Evolutionary conservation across 371 early-diverging fungal genomes (phyloP).

Genomic region (Syncephalastrum racemosum): DNA sequence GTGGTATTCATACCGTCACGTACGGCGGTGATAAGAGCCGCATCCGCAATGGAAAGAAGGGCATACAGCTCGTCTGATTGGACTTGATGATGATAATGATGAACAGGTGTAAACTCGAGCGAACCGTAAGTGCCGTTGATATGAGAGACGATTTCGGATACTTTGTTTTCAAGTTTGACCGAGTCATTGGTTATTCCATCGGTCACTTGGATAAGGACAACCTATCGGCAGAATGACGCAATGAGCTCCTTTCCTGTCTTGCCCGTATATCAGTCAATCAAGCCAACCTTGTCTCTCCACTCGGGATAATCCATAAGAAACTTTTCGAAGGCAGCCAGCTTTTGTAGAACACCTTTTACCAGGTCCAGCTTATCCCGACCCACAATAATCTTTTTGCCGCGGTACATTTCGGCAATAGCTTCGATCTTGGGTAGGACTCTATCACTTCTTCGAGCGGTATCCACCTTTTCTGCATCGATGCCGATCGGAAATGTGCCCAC

Average conservation of each 20-base stretch:
- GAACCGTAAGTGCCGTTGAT: conserved; percentile 96
- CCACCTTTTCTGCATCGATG: conserved; percentile 75
- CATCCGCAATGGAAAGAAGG: conserved; percentile 91
- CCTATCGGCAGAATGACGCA: conserved; percentile 35
- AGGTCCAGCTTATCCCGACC: conserved; percentile 98
- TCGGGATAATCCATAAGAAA: conserved; percentile 91
- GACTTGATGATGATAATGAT: conserved; percentile 95
- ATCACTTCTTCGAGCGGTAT: conserved; percentile 31
- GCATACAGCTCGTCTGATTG: conserved; percentile 95
- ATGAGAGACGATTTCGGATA: conserved; percentile 86
- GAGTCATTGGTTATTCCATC: conserved; percentile 51
- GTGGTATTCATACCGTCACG: conserved; percentile 99
- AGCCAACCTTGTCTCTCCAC: conserved; percentile 72
- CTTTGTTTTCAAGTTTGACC: conserved; percentile 75
- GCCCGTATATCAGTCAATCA: background rate
- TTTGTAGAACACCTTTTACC: conserved; percentile 98
- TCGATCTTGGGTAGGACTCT: conserved; percentile 71
- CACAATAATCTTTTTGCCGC: conserved; percentile 94
- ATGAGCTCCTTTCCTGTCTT: background rate
- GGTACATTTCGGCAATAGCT: conserved; percentile 81
- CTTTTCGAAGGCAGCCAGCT: conserved; percentile 92
- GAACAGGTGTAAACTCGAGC: conserved; percentile 92
- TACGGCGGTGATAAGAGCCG: conserved; percentile 91
- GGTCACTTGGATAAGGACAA: conserved; percentile 87
- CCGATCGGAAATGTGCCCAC: conserved; percentile 97